Base-by-base conservation (phyloP, 2,329 filamentous ascomycete genomes). In the Colletotrichum cuscutae region DNA sequence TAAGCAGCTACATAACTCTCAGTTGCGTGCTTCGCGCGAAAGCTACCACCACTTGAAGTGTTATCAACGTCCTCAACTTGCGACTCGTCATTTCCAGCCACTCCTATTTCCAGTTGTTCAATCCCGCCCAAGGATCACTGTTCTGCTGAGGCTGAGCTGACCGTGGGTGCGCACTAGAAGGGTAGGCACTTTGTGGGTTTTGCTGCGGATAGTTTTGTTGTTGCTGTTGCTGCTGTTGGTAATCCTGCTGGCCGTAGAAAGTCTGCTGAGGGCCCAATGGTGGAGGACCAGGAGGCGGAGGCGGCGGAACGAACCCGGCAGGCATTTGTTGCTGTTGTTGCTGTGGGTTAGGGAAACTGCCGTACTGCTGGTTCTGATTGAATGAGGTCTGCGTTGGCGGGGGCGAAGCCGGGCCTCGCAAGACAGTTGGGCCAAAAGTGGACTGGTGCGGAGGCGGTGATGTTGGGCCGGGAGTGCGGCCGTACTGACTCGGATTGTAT, bases 381-480 rank as follows among this genome's bases (percentile, higher is more conserved):
- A 88, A 87, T 1, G 82, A 82, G 4, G 85, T 83, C 78, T 93
- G 91, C 49, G 88, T 89, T 3, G 91, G 87, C 0, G 92, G 88
- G 9, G 88, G 88, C 13, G 88, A 89, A n/a, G 85, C 82, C 0
- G 87, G 84, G 6, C 81, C 80, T 32, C 82, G 78, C 75, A 82
- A 80, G 24, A 79, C 80, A 15, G 80, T 80, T 63, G 84, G 79
- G 12, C 81, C 82, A 78, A 88, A 88, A 1, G 83, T 83, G 2
- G 85, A 83, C 78, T 93, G 91, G 24, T 88, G 90, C 3, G 92
- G 88, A 0, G 92, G 88, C n/a, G 90, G 90, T 12, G 90, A 92
- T 37, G 87, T 87, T 67, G 89, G 85, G 1, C 88, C 88, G 2
- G 88, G 85, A 35, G 88, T 90, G 54, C 86, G 85, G n/a, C 89